Conservation (phyloP, 768 basidiomycete genomes). For the Dentipellis fragilis region DNA sequence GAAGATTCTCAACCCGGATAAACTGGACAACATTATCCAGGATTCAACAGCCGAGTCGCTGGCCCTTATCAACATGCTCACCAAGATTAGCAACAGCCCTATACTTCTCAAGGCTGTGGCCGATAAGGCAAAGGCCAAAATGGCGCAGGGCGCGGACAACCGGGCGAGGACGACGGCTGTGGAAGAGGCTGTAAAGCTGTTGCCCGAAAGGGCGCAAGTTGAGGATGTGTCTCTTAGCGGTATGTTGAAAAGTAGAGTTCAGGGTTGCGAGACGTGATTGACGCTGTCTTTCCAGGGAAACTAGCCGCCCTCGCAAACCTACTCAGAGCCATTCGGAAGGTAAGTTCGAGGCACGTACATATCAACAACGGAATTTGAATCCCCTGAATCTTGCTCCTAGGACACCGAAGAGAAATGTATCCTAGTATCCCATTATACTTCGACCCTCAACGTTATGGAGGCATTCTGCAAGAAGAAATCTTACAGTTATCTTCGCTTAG, state of each 20-base stretch:
- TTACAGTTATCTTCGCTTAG: constrained; percentile 78
- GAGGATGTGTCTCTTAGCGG: constrained; percentile 78
- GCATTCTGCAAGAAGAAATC: constrained; percentile 65
- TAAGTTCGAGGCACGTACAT: constrained; percentile 15
- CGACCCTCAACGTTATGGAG: constrained; percentile 88
- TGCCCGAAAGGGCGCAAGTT: constrained; percentile 49
- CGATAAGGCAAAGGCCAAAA: constrained; percentile 44
- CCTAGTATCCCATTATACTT: constrained; percentile 93
- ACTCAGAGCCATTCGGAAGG: constrained; percentile 50
- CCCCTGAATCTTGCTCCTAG: constrained; percentile 23
- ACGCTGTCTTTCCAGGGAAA: constrained; percentile 51
- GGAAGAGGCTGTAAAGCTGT: constrained; percentile 47
- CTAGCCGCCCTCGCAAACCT: constrained; percentile 56
- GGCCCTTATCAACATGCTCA: constrained; percentile 68
- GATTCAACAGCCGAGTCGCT: constrained; percentile 70
- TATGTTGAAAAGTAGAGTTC: constrained; percentile 21
- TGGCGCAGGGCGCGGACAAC: constrained; percentile 21
- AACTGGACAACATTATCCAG: constrained; percentile 57
- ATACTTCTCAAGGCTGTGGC: constrained; percentile 74
- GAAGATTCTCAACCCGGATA: constrained; percentile 63
- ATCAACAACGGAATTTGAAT: not conserved
- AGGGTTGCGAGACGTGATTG: not conserved
- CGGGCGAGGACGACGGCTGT: constrained; percentile 38
- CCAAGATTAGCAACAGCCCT: constrained; percentile 91
- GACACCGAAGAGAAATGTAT: constrained; percentile 90